A percentile compares a stretch with the other conserved stretches of the same genome.
phyloP scores from a whole-genome alignment of 371 early-diverging fungal genomes.

The Apophysomyces sp. region DNA sequence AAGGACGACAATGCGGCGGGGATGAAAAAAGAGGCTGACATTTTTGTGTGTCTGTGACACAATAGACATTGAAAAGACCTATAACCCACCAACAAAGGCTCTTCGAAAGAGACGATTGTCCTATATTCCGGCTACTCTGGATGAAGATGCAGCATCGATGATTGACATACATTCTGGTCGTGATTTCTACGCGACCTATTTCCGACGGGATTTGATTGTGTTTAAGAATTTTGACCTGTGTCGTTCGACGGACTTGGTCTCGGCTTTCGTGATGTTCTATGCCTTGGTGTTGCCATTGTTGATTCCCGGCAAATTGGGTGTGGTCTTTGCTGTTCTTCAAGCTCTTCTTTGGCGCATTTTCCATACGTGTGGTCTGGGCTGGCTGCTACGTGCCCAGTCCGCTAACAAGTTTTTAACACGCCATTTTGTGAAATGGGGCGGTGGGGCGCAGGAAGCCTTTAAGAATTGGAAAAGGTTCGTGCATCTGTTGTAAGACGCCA shows the following conservation, averaged over 20 bases:
- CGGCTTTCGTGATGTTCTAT: slow-evolving; percentile 65
- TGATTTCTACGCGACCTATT: slow-evolving; percentile 46
- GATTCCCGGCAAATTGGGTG: slow-evolving; percentile 31
- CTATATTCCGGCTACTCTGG: slow-evolving; percentile 9
- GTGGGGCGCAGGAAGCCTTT: slow-evolving; percentile 79
- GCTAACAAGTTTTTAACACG: slow-evolving; percentile 74
- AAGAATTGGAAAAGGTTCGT: slow-evolving; percentile 77
- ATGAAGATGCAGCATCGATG: slow-evolving; percentile 13
- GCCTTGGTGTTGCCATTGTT: slow-evolving; percentile 64
- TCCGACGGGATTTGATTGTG: slow-evolving; percentile 75
- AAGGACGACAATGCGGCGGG: background rate
- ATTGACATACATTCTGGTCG: slow-evolving; percentile 21
- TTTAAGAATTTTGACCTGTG: slow-evolving; percentile 83
- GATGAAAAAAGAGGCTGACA: no score
- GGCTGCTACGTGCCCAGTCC: slow-evolving; percentile 71
- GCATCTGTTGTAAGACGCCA: no score
- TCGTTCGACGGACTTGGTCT: slow-evolving; percentile 74
- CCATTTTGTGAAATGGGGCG: slow-evolving; percentile 85
- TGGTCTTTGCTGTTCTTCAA: slow-evolving; percentile 52
- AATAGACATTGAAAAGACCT: slow-evolving; percentile 81
- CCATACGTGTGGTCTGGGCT: slow-evolving; percentile 74
- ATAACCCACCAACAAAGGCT: slow-evolving; percentile 58
- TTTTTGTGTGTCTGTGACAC: no score
- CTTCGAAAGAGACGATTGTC: slow-evolving; percentile 15
- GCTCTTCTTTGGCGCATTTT: slow-evolving; percentile 80